These are phyloP conservation scores for Bothriochloa decipiens DNA, from an alignment of 176 grass and related monocot species.

Conservation along the genomic window DNA sequence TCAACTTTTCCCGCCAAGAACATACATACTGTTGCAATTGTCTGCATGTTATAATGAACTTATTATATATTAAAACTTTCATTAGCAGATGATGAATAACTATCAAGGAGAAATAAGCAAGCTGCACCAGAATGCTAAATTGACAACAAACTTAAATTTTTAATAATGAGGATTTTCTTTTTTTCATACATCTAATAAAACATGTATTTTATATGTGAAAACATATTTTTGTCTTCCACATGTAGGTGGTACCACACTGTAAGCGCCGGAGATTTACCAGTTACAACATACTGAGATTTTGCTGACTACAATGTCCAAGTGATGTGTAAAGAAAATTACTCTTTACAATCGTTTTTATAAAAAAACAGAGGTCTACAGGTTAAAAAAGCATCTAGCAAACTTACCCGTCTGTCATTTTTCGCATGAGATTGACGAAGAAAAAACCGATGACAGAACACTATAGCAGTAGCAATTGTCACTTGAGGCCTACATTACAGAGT, in stretches of 20 bases:
- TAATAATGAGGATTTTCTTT: background rate
- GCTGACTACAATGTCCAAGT: background rate
- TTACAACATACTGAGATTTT: background rate
- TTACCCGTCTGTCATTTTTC: background rate
- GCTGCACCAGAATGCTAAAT: background rate
- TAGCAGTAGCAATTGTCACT: slow-evolving; percentile 3
- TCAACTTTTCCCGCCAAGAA: slow-evolving; percentile 98
- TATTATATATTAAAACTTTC: background rate
- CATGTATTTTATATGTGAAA: background rate
- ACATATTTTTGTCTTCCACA: slow-evolving; percentile 28
- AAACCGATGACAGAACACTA: slow-evolving; percentile 1
- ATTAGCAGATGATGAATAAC: slow-evolving; percentile 12
- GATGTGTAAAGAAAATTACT: background rate
- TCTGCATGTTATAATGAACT: slow-evolving; percentile 55
- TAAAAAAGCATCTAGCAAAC: background rate
- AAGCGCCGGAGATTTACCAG: background rate
- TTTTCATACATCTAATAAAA: background rate
- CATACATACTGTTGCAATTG: slow-evolving; percentile 94
- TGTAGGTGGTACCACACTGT: background rate
- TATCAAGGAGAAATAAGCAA: slow-evolving; percentile 1
- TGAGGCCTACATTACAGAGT: background rate
- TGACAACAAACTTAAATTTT: background rate
- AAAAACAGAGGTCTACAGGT: background rate
- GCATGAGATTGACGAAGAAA: slow-evolving; percentile 4
- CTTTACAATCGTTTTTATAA: background rate